Conservation (phyloP, 164 flowering plant genomes). For the Dillenia turbinata region DNA sequence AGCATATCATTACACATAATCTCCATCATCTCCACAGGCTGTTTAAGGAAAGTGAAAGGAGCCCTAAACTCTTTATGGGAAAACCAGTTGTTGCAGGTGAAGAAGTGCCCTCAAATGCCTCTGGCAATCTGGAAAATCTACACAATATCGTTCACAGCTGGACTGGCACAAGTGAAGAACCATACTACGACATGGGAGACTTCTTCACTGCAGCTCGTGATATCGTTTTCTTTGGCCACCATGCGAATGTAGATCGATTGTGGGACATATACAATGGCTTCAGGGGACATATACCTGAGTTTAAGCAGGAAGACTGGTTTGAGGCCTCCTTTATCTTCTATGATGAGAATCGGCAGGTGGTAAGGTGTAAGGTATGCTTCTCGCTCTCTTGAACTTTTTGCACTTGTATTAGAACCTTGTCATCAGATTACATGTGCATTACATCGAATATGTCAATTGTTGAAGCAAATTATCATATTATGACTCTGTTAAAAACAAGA, state of each 20-base stretch:
- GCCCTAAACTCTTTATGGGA: slow-evolving; percentile 11
- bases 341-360: slow-evolving; percentile 17
- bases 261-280: slow-evolving; percentile 12
- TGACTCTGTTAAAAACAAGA: no score
- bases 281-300: slow-evolving; percentile 11
- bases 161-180: slow-evolving; percentile 5
- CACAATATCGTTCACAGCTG: slow-evolving; percentile 9
- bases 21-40: not conserved
- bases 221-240: slow-evolving; percentile 18
- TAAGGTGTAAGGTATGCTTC: slow-evolving; percentile 11
- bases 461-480: no score
- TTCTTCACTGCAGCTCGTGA: slow-evolving; percentile 16
- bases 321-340: slow-evolving; percentile 15
- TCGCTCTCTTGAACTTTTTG: not conserved
- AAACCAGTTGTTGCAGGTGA: slow-evolving; percentile 9
- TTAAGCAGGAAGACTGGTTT: slow-evolving; percentile 10
- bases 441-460: no score
- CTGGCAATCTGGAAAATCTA: slow-evolving; percentile 6
- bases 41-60: not conserved
- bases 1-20: not conserved
- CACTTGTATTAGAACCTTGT: no score
- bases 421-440: no score
- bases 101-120: not conserved
- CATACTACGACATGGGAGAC: slow-evolving; percentile 15
- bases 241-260: slow-evolving; percentile 17